Conservation (phyloP, 106 monocot genomes). For the Acorus calamus region DNA sequence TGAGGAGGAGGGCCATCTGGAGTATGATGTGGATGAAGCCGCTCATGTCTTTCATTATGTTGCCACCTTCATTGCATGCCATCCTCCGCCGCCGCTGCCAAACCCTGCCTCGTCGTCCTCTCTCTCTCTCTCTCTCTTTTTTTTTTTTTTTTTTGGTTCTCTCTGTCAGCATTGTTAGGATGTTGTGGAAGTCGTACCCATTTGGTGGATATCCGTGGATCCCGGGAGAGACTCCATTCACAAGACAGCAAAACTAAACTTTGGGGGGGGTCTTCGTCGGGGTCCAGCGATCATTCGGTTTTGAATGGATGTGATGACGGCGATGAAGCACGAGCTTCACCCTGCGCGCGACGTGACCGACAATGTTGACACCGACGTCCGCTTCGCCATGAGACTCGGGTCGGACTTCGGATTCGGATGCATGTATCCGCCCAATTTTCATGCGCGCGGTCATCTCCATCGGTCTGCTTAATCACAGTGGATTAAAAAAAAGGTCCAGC, state of each 20-base stretch:
- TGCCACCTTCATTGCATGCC: not conserved
- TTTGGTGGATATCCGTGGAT: no score
- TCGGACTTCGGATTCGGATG: slow-evolving; percentile 17
- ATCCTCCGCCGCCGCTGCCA: not conserved
- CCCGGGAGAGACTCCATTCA: no score
- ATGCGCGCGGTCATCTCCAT: slow-evolving; percentile 13
- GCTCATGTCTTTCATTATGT: not conserved
- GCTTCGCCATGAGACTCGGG: slow-evolving; percentile 77
- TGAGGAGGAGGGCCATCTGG: not conserved
- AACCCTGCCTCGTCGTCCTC: not conserved
- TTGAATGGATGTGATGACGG: slow-evolving; percentile 34
- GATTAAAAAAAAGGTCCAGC: not conserved
- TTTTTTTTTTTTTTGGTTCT: not conserved
- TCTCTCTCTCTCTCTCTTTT: not conserved
- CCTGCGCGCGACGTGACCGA: slow-evolving; percentile 25
- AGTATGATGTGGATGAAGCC: not conserved
- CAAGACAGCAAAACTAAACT: no score
- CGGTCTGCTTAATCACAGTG: slow-evolving; percentile 42
- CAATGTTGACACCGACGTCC: slow-evolving; percentile 60
- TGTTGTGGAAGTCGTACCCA: no score
- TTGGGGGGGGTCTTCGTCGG: no score
- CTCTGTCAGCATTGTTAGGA: not conserved
- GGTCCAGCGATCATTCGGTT: no score
- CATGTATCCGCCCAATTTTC: slow-evolving; percentile 8
- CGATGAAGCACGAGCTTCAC: slow-evolving; percentile 10